These are phyloP conservation scores for Mariannaea sp. DNA, from an alignment of 2,329 filamentous ascomycete genomes.

Conservation along the genomic window DNA sequence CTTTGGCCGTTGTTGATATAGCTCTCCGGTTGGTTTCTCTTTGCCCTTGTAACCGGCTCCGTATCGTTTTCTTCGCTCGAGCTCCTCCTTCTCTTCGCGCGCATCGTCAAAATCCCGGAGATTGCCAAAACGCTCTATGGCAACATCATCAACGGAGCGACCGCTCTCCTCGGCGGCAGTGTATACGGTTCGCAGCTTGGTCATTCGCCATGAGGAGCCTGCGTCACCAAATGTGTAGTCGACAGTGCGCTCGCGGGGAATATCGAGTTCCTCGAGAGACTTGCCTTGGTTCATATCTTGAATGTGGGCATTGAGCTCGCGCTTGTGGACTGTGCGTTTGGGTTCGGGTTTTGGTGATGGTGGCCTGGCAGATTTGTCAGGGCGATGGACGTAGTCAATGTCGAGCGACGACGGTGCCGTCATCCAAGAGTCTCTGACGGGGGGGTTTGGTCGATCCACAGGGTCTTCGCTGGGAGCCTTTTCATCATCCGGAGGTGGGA, in stretches of 20 bases:
- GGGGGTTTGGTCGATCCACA: slow-evolving; percentile 37
- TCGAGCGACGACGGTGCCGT: slow-evolving; percentile 80
- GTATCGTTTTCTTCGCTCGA: slow-evolving; percentile 82
- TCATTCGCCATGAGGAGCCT: slow-evolving; percentile 96
- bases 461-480: slow-evolving; percentile 40
- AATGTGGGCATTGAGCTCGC: slow-evolving; percentile 76
- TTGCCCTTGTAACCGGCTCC: slow-evolving; percentile 84
- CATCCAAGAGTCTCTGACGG: slow-evolving; percentile 92
- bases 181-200: slow-evolving; percentile 86
- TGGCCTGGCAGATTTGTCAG: slow-evolving; percentile 58
- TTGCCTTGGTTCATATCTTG: slow-evolving; percentile 63
- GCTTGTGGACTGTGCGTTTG: slow-evolving; percentile 73
- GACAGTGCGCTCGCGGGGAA: slow-evolving; percentile 61
- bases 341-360: slow-evolving; percentile 61
- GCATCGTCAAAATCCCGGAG: slow-evolving; percentile 89
- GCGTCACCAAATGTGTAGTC: slow-evolving; percentile 87
- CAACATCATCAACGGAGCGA: slow-evolving; percentile 78
- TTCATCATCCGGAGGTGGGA: slow-evolving; percentile 58
- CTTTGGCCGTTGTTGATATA: slow-evolving; percentile 77
- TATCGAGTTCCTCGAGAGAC: slow-evolving; percentile 22
- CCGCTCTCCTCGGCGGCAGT: slow-evolving; percentile 75
- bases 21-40: slow-evolving; percentile 83
- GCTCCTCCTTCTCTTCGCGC: slow-evolving; percentile 87
- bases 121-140: slow-evolving; percentile 78
- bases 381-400: slow-evolving; percentile 78